Evolutionary conservation across 1,284 basidiomycete species (phyloP).

Genomic region (Peniophora sp.): DNA sequence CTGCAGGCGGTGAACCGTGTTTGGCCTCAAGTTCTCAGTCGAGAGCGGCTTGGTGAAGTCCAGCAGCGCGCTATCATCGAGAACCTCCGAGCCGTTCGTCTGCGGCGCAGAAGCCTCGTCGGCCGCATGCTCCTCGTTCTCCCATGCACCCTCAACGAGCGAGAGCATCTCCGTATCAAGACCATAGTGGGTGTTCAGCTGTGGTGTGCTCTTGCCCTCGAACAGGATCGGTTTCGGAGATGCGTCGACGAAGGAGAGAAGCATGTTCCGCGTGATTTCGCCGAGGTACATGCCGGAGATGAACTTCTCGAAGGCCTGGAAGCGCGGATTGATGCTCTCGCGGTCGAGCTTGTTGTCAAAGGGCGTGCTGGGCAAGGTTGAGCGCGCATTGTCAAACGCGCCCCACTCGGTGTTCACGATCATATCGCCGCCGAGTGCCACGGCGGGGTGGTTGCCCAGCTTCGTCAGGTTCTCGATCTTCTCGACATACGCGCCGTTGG

Average conservation of each 20-base stretch:
- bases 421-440: conserved; percentile 70
- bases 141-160: conserved; percentile 73
- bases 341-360: conserved; percentile 93
- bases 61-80: conserved; percentile 4
- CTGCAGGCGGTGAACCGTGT: conserved; percentile 30
- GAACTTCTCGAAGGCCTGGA: conserved; percentile 97
- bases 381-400: conserved; percentile 86
- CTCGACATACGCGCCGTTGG: conserved; percentile 96
- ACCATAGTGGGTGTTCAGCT: conserved; percentile 86
- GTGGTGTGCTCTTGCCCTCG: conserved; percentile 63
- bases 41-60: conserved; percentile 8
- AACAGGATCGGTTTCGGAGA: conserved; percentile 69
- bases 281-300: conserved; percentile 99
- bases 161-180: conserved; percentile 93
- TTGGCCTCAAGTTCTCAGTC: not conserved
- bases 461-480: conserved; percentile 81
- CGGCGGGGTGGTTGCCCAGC: conserved; percentile 55
- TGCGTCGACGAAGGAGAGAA: conserved; percentile 83
- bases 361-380: conserved; percentile 84
- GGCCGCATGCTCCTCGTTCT: conserved; percentile 26
- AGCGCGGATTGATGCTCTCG: conserved; percentile 87
- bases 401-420: conserved; percentile 98
- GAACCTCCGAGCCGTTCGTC: conserved; percentile 4
- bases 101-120: conserved; percentile 6
- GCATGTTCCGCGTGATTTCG: conserved; percentile 83